These are phyloP conservation scores for Radiomyces spectabilis DNA, from an alignment of 192 early-diverging fungal species.

Conservation along the genomic window DNA sequence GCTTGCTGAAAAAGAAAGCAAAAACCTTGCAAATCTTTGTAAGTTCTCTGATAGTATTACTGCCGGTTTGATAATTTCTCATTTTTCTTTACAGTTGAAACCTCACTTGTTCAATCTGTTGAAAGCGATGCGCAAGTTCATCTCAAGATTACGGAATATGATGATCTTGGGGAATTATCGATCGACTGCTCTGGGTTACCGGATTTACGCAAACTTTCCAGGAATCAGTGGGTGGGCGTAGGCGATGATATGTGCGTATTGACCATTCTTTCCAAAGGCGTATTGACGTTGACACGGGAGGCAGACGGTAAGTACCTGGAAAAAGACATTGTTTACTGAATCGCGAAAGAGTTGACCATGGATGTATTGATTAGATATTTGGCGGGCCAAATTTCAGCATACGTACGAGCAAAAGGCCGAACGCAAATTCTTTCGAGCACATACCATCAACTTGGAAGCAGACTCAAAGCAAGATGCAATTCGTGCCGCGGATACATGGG, in stretches of 20 bases:
- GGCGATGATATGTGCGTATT: conserved; percentile 28
- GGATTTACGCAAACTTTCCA: conserved; percentile 10
- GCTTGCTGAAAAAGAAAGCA: conserved; percentile 5
- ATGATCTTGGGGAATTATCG: conserved; percentile 38
- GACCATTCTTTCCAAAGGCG: conserved; percentile 11
- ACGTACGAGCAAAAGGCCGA: not conserved
- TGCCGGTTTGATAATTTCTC: no score
- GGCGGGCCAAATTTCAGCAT: not conserved
- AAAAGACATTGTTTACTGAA: no score
- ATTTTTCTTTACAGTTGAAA: no score
- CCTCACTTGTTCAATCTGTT: no score
- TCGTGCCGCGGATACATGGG: conserved; percentile 58
- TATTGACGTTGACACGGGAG: conserved; percentile 23
- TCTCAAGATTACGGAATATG: conserved; percentile 42
- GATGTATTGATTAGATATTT: no score
- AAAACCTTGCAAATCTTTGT: no score
- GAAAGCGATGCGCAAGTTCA: no score
- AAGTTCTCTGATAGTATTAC: no score
- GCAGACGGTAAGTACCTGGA: conserved; percentile 4
- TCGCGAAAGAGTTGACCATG: no score
- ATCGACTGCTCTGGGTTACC: conserved; percentile 26
- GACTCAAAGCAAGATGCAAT: conserved; percentile 48
- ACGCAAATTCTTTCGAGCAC: not conserved
- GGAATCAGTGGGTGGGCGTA: conserved; percentile 39
- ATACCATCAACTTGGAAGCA: conserved; percentile 31